phyloP scores from a whole-genome alignment of 352 stramenopile genomes.

The Globisporangium uncinulatum region DNA sequence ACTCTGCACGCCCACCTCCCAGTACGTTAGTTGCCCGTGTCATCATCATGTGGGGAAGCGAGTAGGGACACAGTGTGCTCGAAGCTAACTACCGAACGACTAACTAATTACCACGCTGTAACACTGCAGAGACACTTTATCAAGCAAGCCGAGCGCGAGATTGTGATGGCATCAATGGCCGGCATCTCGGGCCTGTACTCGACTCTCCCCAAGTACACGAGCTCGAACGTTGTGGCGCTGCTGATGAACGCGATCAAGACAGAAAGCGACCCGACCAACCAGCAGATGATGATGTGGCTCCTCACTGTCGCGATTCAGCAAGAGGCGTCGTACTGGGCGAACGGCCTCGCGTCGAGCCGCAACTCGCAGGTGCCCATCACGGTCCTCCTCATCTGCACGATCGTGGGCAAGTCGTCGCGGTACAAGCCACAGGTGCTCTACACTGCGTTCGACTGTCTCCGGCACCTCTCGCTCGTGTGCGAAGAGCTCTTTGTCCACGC shows the following conservation, averaged over 20 bases:
- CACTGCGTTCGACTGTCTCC: slow-evolving; percentile 81
- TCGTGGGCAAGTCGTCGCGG: slow-evolving; percentile 73
- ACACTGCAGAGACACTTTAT: slow-evolving; percentile 49
- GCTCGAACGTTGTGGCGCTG: slow-evolving; percentile 79
- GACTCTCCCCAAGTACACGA: slow-evolving; percentile 78
- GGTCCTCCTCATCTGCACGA: slow-evolving; percentile 79
- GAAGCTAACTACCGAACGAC: too few relatives aligned
- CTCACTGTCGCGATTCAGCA: slow-evolving; percentile 83
- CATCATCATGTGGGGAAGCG: not conserved
- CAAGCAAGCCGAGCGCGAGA: slow-evolving; percentile 71
- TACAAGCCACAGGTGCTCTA: slow-evolving; percentile 84
- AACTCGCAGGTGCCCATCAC: slow-evolving; percentile 85
- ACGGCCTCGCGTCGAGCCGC: slow-evolving; percentile 67
- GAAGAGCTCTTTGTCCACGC: slow-evolving; percentile 74
- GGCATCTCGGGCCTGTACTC: slow-evolving; percentile 70
- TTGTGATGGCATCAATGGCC: slow-evolving; percentile 58
- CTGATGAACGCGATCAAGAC: slow-evolving; percentile 81
- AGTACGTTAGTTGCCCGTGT: slow-evolving; percentile 15
- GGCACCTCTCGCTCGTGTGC: slow-evolving; percentile 72
- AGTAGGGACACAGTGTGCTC: too few relatives aligned
- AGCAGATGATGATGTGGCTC: slow-evolving; percentile 88
- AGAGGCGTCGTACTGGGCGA: slow-evolving; percentile 81
- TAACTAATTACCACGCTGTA: too few relatives aligned
- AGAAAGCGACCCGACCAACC: slow-evolving; percentile 79
- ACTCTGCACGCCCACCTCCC: slow-evolving; percentile 79